phyloP scores from a whole-genome alignment of 441 rosid species.

The Gossypium laxum region DNA sequence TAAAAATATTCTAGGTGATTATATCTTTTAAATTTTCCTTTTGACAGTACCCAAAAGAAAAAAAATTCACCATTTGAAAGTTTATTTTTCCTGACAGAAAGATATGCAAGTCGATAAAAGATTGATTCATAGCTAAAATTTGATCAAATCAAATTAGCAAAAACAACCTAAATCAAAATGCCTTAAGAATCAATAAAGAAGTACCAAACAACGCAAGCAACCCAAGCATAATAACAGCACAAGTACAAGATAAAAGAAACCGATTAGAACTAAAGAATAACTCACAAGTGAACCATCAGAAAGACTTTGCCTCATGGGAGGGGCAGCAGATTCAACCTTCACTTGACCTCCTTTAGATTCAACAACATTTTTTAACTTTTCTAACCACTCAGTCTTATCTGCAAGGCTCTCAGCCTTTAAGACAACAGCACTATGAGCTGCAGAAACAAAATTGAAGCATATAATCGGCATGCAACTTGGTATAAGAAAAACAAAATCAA shows the following conservation, averaged over 20 bases:
- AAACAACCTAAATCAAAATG: background rate
- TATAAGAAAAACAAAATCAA: slow-evolving; percentile 6
- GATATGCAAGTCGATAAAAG: background rate
- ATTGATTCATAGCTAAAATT: background rate
- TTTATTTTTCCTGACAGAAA: background rate
- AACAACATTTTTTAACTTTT: slow-evolving; percentile 54
- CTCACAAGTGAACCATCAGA: slow-evolving; percentile 99
- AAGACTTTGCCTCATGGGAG: slow-evolving; percentile 71
- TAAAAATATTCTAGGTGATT: background rate
- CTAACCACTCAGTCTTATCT: slow-evolving; percentile 83
- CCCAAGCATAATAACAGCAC: background rate
- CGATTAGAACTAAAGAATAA: slow-evolving; percentile 15
- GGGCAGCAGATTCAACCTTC: slow-evolving; percentile 44
- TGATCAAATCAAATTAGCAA: background rate
- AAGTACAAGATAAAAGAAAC: background rate
- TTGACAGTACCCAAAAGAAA: background rate
- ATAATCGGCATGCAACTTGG: slow-evolving; percentile 1
- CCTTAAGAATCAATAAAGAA: slow-evolving; percentile 1
- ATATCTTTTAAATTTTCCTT: background rate
- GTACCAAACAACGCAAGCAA: background rate
- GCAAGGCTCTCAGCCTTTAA: slow-evolving; percentile 81
- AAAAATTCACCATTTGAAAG: background rate
- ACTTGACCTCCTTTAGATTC: slow-evolving; percentile 66
- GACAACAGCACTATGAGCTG: slow-evolving; percentile 77
- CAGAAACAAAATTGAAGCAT: slow-evolving; percentile 18